Percentiles rank a stretch among this genome's conserved stretches.
Conservation (phyloP, 2,329 filamentous ascomycete genomes). For the Penicillium sp. region DNA sequence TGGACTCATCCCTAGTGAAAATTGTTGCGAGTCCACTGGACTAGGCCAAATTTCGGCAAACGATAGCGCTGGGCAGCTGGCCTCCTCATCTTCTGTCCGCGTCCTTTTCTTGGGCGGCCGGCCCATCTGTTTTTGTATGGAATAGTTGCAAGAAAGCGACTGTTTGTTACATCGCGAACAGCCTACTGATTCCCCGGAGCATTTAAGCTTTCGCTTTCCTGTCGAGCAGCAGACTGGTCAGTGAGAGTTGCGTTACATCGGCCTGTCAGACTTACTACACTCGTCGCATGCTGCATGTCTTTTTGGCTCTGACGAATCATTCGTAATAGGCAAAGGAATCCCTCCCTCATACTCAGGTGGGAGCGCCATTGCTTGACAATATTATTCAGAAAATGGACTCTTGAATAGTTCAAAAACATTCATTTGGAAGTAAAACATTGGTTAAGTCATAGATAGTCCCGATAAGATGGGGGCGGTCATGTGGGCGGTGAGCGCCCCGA, state of each 20-base stretch:
- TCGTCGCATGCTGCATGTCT: slow-evolving; percentile 50
- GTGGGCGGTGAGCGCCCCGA: slow-evolving; percentile 35
- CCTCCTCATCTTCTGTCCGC: slow-evolving; percentile 29
- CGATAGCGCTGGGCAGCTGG: slow-evolving; percentile 13
- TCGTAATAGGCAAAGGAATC: neutral
- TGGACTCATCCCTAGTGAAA: slow-evolving; percentile 14
- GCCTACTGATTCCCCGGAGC: slow-evolving; percentile 45
- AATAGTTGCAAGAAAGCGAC: slow-evolving; percentile 45
- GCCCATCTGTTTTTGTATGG: slow-evolving; percentile 50
- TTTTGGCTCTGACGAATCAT: slow-evolving; percentile 30
- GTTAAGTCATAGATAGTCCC: slow-evolving; percentile 17
- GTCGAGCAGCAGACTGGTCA: slow-evolving; percentile 11
- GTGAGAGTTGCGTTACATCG: slow-evolving; percentile 9
- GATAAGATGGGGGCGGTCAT: slow-evolving; percentile 32
- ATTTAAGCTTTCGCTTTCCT: slow-evolving; percentile 51
- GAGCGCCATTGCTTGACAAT: slow-evolving; percentile 12
- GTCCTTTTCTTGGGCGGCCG: slow-evolving; percentile 45
- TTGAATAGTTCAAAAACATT: neutral
- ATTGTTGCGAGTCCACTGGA: slow-evolving; percentile 20
- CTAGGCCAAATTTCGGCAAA: slow-evolving; percentile 24
- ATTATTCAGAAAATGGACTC: neutral
- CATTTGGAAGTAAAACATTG: slow-evolving; percentile 1
- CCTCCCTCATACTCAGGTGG: slow-evolving; percentile 5
- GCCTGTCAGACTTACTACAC: slow-evolving; percentile 41
- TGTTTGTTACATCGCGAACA: slow-evolving; percentile 46